Base-by-base conservation (phyloP, 164 flowering plant genomes). In the Houttuynia cordata region DNA sequence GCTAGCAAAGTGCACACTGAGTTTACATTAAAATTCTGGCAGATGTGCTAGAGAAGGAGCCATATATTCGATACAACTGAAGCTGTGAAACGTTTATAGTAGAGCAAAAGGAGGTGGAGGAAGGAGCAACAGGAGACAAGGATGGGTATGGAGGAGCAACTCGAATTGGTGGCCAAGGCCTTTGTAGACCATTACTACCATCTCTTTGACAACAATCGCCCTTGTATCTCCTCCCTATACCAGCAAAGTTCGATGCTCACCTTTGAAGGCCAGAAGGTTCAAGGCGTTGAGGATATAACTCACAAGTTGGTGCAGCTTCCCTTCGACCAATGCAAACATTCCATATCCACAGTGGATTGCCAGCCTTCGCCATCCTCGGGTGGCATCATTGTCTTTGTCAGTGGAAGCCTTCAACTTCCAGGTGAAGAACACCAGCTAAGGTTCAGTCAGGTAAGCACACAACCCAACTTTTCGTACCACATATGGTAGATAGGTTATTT, bases 401-500 rank as follows among this genome's bases (percentile, higher is more conserved):
- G 93, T 39, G 96, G 96, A 56, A 75, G 79, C 75, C 79, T 89
- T 61, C 86, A 75, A 18, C 64, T 89, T 59, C 71, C 78, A 0
- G 89, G 83, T 9, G 87, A 89, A 70, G 93, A 81, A 39, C 89
- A 89, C 67, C 78, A 59, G 10, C 74, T 89, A 15, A 76, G 87
- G 62, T 89, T 84, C 66, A 89, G 96, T 70, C 93, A 86, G 91
- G 93, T 61, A n/a, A n/a, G 30, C 52, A n/a, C n/a, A n/a, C n/a
- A n/a, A n/a, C n/a, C n/a, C n/a, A n/a, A n/a, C n/a, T n/a, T n/a
- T n/a, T n/a, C n/a, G n/a, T n/a, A n/a, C n/a, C n/a, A n/a, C n/a
- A n/a, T n/a, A n/a, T n/a, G n/a, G n/a, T n/a, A n/a, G n/a, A n/a
- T n/a, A n/a, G n/a, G n/a, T n/a, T n/a, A n/a, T n/a, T n/a, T n/a